Conservation (phyloP, 1,284 basidiomycete genomes). For the Sphaerobolus stellatus region DNA sequence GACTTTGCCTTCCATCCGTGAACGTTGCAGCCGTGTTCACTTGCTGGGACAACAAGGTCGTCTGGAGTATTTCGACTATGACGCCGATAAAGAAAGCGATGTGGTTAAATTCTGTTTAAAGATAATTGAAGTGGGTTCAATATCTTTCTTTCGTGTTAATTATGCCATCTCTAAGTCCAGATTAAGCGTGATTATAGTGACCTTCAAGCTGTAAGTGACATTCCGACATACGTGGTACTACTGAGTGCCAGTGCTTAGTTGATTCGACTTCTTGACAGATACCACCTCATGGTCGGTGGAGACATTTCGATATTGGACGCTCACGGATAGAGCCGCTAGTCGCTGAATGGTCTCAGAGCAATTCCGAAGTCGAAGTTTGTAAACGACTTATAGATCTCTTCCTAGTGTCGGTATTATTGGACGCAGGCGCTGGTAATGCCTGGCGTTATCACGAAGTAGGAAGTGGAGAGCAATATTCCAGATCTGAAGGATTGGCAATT, state of each 20-base stretch:
- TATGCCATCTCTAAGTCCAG: constrained; percentile 2
- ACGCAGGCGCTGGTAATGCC: constrained; percentile 85
- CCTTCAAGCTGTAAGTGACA: constrained; percentile 56
- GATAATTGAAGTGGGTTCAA: constrained; percentile 70
- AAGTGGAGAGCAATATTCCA: constrained; percentile 59
- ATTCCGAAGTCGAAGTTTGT: constrained; percentile 60
- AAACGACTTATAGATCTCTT: constrained; percentile 86
- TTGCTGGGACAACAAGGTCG: constrained; percentile 70
- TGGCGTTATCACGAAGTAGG: constrained; percentile 77
- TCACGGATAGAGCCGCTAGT: constrained; percentile 63
- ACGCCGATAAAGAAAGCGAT: constrained; percentile 68
- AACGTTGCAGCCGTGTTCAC: constrained; percentile 79
- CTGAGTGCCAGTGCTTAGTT: neutral
- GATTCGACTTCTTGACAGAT: constrained; percentile 51
- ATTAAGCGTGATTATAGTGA: constrained; percentile 80
- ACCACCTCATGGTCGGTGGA: constrained; percentile 88
- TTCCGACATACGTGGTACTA: neutral
- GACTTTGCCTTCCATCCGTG: constrained; percentile 84
- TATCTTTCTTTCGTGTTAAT: neutral
- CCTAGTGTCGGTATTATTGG: constrained; percentile 89
- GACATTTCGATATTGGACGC: constrained; percentile 73
- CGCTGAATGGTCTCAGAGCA: constrained; percentile 50
- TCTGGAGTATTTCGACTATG: constrained; percentile 84
- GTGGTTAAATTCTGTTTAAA: constrained; percentile 80
- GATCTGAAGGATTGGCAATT: constrained; percentile 91